Base-by-base conservation (phyloP, 306 rosid species). In the Trichosanthes cucumerina region DNA sequence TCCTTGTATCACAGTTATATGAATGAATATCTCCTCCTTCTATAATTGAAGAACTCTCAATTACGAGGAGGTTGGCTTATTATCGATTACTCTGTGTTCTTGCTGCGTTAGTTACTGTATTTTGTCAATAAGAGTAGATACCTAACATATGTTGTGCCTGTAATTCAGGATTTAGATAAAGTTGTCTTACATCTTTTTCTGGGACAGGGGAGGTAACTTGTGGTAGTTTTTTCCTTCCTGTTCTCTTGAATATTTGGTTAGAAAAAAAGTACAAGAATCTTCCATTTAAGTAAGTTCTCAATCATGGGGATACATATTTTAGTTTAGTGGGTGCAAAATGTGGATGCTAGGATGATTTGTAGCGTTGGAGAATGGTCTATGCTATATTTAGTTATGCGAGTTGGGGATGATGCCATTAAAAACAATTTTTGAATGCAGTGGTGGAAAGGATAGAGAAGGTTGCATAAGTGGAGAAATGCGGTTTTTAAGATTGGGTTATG, bases 281-380 rank as follows among this genome's bases (percentile, higher is more conserved):
- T 24, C 24, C 24, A 2, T 64, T 16, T 64, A 15, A 63, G 70
- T 63, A 33, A 64, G 46, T 34, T 64, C 46, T 33, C 13, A 43
- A 39, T 38, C 28, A 41, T 41, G 75, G 49, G 75, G 34, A 68
- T 68, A n/a, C 28, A 2, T 68, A 21, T 39, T 68, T n/a, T 68
- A 68, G 75, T 5, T 68, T 21, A 68, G 75, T 39, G 39, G 16
- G 18, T 68, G 33, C 52, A 68, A 68, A 39, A 11, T 5, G 28
- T 43, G 75, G 53, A 69, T 69, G 75, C 75, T 69, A 69, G 54
- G 54, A 21, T 69, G 75, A 12, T 54, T 41, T 69, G 34, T 69
- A 13, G 54, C 1, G 6, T 69, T 69, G 75, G 33, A 21, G 26
- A 43, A 69, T 43, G 36, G 36, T 50, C 6, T 12, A 4, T 69